Evolutionary conservation across 75 land plant genomes (phyloP).

Genomic region (Azolla pinnata): DNA sequence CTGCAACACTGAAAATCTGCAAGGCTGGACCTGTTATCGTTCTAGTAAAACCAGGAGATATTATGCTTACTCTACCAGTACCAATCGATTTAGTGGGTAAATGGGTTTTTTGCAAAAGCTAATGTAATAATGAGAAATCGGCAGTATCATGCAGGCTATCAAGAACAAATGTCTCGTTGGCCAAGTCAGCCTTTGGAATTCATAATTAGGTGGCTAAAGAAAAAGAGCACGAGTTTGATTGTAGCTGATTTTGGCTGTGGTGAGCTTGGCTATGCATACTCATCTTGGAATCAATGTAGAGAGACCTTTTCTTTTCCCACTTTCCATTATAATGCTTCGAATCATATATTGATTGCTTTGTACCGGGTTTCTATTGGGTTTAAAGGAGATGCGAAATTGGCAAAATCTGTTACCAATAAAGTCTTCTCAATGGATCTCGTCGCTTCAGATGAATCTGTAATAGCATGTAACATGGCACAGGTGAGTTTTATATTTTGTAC

Average conservation of each 20-base stretch:
- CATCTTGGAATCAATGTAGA: neutral
- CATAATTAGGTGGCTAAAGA: slow-evolving; percentile 76
- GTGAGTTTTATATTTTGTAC: slow-evolving; percentile 46
- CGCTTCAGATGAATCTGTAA: slow-evolving; percentile 66
- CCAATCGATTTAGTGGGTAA: no score
- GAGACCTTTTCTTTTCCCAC: no score
- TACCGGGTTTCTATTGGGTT: slow-evolving; percentile 2
- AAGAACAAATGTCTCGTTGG: slow-evolving; percentile 97
- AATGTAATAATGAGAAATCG: no score
- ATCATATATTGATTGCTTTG: neutral
- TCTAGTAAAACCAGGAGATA: no score
- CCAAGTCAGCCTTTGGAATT: slow-evolving; percentile 73
- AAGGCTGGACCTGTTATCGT: no score
- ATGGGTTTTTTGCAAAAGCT: no score
- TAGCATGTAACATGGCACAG: slow-evolving; percentile 95
- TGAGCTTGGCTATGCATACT: slow-evolving; percentile 17
- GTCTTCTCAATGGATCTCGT: slow-evolving; percentile 92
- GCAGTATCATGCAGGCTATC: slow-evolving; percentile 97
- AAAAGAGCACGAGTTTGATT: slow-evolving; percentile 41
- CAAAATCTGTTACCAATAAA: slow-evolving; percentile 78
- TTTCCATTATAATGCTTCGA: no score
- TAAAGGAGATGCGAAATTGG: slow-evolving; percentile 73
- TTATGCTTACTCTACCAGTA: no score
- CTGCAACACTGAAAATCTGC: no score
- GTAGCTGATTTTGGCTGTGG: slow-evolving; percentile 99